These are phyloP conservation scores for Halocafeteria seosinensis DNA, from an alignment of 108 stramenopile species.

Conservation along the genomic window DNA sequence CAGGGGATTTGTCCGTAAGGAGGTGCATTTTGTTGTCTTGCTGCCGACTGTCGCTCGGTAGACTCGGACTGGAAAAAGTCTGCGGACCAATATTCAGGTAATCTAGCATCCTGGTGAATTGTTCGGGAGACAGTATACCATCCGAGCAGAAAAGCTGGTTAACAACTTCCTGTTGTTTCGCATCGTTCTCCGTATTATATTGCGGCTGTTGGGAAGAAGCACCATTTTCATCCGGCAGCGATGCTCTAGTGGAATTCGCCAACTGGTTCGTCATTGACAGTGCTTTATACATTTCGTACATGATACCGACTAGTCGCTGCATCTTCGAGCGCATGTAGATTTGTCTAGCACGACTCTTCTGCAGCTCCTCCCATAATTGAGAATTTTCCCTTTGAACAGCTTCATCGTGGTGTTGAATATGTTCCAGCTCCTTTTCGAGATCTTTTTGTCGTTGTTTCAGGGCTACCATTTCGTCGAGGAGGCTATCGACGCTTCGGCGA, in stretches of 20 bases:
- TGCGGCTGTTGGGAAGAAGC: neutral
- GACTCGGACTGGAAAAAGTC: too few species aligned
- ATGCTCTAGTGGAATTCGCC: neutral
- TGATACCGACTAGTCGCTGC: conserved; percentile 6
- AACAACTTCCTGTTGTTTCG: neutral
- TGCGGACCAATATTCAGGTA: too few species aligned
- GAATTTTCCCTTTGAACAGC: neutral
- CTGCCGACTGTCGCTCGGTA: too few species aligned
- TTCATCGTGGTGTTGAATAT: neutral
- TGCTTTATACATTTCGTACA: neutral
- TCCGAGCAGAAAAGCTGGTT: neutral
- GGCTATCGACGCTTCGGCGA: neutral
- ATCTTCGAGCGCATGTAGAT: neutral
- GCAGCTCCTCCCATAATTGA: neutral
- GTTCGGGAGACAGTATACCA: neutral
- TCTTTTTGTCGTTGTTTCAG: neutral
- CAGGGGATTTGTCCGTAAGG: too few species aligned
- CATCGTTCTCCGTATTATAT: neutral
- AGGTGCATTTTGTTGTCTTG: too few species aligned
- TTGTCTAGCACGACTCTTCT: neutral
- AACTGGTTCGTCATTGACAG: neutral
- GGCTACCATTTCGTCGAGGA: neutral
- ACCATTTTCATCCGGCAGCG: too few species aligned
- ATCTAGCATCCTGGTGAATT: neutral
- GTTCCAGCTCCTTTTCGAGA: neutral